These are phyloP conservation scores for Adenanthera pavonina DNA, from an alignment of 306 rosid species.

Conservation along the genomic window DNA sequence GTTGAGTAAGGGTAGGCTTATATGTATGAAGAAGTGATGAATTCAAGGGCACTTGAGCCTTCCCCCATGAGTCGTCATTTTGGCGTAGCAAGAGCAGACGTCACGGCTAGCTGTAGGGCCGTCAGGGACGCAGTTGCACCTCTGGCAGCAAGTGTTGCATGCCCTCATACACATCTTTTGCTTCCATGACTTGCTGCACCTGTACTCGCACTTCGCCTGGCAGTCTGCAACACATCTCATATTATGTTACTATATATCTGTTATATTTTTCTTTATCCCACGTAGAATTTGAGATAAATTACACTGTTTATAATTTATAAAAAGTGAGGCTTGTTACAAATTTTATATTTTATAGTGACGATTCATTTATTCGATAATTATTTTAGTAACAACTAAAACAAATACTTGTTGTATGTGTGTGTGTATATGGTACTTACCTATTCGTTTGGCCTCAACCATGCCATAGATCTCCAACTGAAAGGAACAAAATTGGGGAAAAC, in stretches of 20 bases:
- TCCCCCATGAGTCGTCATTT: constrained; percentile 4
- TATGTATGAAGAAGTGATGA: background rate
- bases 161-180: background rate
- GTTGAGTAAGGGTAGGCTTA: no score
- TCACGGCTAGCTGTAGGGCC: background rate
- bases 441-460: background rate
- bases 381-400: no score
- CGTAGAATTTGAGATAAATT: no score
- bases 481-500: background rate
- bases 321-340: no score
- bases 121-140: background rate
- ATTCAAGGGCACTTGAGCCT: background rate
- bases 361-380: no score
- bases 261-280: no score
- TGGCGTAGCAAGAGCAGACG: background rate
- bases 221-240: background rate
- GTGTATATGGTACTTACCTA: background rate
- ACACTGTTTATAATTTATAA: no score
- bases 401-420: no score
- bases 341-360: no score
- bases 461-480: background rate
- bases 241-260: no score
- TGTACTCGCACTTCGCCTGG: background rate
- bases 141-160: constrained; percentile 15
- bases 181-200: constrained; percentile 19